A percentile compares a stretch with the other conserved stretches of the same genome.
Conservation (phyloP, 1,284 basidiomycete genomes). For the Cronartium ribicola region DNA sequence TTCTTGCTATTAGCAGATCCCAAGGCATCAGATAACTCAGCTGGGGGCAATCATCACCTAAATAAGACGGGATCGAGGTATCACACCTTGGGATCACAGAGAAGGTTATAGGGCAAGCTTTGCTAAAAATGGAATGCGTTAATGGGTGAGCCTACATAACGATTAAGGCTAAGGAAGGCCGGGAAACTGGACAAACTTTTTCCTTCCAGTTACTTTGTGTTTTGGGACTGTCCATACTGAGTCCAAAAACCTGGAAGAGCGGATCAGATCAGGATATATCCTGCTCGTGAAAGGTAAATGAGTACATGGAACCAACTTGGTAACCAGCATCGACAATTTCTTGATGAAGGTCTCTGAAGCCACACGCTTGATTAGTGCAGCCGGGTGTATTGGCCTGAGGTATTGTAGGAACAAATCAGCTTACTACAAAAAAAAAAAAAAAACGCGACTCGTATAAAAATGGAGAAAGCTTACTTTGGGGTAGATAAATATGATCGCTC, state of each 20-base stretch:
- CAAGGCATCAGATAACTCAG: neutral
- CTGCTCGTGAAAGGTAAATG: neutral
- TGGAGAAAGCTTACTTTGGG: slow-evolving; percentile 40
- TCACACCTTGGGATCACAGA: slow-evolving; percentile 44
- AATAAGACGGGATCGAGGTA: neutral
- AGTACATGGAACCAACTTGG: slow-evolving; percentile 32
- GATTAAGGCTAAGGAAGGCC: neutral
- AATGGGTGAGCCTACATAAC: neutral
- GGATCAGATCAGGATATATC: neutral
- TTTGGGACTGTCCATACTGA: slow-evolving; percentile 44
- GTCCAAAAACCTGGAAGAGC: slow-evolving; percentile 41
- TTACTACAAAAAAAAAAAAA: neutral
- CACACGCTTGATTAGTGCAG: slow-evolving; percentile 45
- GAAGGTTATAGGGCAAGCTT: slow-evolving; percentile 44
- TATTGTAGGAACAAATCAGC: neutral
- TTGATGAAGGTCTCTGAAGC: slow-evolving; percentile 44
- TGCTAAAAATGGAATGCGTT: slow-evolving; percentile 19
- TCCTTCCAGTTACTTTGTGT: slow-evolving; percentile 43
- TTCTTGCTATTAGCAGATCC: slow-evolving; percentile 12
- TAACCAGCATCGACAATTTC: slow-evolving; percentile 44
- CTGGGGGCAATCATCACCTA: neutral
- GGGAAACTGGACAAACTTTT: slow-evolving; percentile 15
- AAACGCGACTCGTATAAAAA: neutral
- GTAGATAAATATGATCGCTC: slow-evolving; percentile 44
- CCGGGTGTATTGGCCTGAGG: slow-evolving; percentile 42